phyloP scores from a whole-genome alignment of 306 rosid genomes.

The Morella rubra region DNA sequence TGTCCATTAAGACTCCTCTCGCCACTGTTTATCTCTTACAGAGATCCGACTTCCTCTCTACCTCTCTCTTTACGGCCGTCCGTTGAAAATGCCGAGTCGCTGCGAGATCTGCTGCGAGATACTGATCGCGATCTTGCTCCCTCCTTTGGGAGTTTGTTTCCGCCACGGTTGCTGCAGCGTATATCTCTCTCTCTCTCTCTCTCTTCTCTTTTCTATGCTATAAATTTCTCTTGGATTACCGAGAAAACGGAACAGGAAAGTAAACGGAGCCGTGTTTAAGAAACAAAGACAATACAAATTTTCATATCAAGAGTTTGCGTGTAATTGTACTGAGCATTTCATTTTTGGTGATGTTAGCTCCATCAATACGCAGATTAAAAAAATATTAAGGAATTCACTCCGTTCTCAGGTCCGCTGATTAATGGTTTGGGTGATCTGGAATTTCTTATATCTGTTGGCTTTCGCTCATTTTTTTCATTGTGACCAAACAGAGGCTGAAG shows the following conservation, averaged over 20 bases:
- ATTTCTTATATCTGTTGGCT: neutral
- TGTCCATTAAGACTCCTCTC: constrained; percentile 16
- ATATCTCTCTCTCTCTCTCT: constrained; percentile 9
- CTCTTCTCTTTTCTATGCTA: neutral
- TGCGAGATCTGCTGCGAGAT: constrained; percentile 72
- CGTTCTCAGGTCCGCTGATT: too few species aligned
- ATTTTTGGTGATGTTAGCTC: neutral
- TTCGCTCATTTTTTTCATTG: neutral
- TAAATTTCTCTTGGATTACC: neutral
- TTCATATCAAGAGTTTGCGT: neutral
- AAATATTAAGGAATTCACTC: neutral
- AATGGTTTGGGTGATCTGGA: too few species aligned
- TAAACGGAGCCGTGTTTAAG: too few species aligned
- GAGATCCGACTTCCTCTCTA: neutral
- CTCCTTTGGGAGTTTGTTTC: constrained; percentile 78
- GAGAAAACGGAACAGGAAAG: neutral
- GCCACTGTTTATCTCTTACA: too few species aligned
- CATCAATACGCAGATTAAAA: neutral
- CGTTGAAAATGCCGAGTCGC: constrained; percentile 48
- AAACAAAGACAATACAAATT: neutral
- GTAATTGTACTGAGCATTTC: neutral
- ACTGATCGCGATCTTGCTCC: constrained; percentile 62
- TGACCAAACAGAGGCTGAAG: constrained; percentile 15
- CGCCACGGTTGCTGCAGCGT: constrained; percentile 89
- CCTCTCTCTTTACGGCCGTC: neutral